These are phyloP conservation scores for Calonectria fujianensis DNA, from an alignment of 2,329 filamentous ascomycete genomes.

Conservation along the genomic window DNA sequence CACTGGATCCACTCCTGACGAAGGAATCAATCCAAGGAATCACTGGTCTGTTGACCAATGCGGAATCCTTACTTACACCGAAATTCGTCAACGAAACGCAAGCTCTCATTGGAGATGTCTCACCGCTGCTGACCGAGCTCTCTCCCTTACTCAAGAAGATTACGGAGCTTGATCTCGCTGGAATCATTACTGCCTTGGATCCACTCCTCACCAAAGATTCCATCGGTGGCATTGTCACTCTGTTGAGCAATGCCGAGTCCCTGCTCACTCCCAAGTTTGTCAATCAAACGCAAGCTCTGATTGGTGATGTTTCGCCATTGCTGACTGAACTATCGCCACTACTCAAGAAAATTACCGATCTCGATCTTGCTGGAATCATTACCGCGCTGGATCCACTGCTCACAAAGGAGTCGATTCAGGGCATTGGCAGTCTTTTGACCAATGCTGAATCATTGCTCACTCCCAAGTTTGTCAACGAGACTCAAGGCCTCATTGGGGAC, in stretches of 20 bases:
- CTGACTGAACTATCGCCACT: background rate
- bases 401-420: background rate
- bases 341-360: background rate
- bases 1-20: constrained; percentile 60
- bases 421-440: background rate
- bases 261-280: background rate
- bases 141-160: constrained; percentile 50
- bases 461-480: background rate
- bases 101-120: constrained; percentile 59
- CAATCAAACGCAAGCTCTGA: background rate
- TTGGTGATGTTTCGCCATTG: background rate
- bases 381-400: background rate
- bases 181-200: constrained; percentile 57
- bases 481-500: background rate
- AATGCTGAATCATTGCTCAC: background rate
- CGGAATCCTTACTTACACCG: constrained; percentile 54
- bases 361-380: background rate
- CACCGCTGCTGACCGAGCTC: background rate
- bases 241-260: constrained; percentile 59
- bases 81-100: constrained; percentile 48
- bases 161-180: constrained; percentile 59
- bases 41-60: constrained; percentile 58
- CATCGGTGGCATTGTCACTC: constrained; percentile 55
- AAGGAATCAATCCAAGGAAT: constrained; percentile 58
- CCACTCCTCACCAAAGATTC: constrained; percentile 60